Conservation (phyloP, 306 rosid genomes). For the Dicorynia guianensis region DNA sequence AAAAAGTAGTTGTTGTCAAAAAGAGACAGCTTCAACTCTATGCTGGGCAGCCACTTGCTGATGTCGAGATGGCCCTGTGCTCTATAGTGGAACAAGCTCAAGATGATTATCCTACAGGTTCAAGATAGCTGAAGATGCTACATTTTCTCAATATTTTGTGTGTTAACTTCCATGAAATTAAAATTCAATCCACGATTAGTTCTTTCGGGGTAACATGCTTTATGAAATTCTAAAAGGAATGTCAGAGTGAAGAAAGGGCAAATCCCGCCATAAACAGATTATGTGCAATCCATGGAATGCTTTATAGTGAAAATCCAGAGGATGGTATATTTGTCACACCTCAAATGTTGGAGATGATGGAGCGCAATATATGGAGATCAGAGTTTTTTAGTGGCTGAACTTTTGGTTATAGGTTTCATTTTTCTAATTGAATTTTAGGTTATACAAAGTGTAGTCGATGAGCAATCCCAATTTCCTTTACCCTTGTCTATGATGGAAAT, state of each 20-base stretch:
- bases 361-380: slow-evolving; percentile 25
- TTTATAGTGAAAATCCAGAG: neutral
- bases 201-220: slow-evolving; percentile 12
- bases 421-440: neutral
- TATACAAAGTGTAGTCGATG: neutral
- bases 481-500: neutral
- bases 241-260: slow-evolving; percentile 20
- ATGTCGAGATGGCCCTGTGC: slow-evolving; percentile 76
- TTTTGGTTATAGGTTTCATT: neutral
- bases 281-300: slow-evolving; percentile 15
- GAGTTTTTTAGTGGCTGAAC: slow-evolving; percentile 23
- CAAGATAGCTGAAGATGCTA: neutral
- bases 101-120: slow-evolving; percentile 12
- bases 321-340: neutral
- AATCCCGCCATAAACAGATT: neutral
- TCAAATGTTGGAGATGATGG: slow-evolving; percentile 28
- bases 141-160: neutral
- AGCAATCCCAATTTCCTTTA: no score
- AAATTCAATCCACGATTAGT: slow-evolving; percentile 15
- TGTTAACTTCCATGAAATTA: neutral
- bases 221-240: slow-evolving; percentile 4
- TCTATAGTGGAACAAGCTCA: slow-evolving; percentile 60
- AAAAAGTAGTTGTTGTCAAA: slow-evolving; percentile 71
- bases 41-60: slow-evolving; percentile 84
- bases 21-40: slow-evolving; percentile 84